Conservation (phyloP, 192 early-diverging fungal species). For the Thoreauomyces humboldtii region DNA sequence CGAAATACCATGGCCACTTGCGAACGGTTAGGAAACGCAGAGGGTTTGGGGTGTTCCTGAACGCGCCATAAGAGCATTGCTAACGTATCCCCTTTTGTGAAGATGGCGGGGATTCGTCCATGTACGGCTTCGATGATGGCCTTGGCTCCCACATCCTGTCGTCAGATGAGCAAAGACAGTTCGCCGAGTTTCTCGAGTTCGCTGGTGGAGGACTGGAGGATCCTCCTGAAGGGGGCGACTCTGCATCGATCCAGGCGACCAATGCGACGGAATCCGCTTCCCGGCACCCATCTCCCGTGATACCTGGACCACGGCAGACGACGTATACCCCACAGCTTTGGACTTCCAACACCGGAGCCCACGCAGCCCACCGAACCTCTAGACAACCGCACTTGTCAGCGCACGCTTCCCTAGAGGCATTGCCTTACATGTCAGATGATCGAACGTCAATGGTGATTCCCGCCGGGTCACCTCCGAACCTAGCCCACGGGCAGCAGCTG, state of each 20-base stretch:
- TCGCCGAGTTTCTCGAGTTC: constrained; percentile 24
- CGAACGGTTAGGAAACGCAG: background rate
- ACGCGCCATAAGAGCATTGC: no score
- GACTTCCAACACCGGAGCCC: no score
- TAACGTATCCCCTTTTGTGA: background rate
- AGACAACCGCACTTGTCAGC: no score
- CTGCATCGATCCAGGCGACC: no score
- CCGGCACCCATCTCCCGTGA: no score
- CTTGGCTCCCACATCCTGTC: constrained; percentile 14
- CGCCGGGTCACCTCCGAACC: background rate
- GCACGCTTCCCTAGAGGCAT: no score
- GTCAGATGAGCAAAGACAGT: constrained; percentile 16
- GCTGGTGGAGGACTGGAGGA: no score
- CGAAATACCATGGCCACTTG: background rate
- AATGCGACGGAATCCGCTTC: no score
- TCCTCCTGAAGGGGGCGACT: no score
- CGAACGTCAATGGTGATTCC: constrained; percentile 20
- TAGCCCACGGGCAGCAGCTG: background rate
- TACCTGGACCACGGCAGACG: no score
- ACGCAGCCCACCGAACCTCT: no score
- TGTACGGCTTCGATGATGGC: background rate
- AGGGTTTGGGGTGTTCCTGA: background rate
- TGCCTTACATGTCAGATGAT: constrained; percentile 17
- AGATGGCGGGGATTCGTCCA: background rate
- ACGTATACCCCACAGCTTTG: no score